Percentiles rank a stretch among this genome's conserved stretches.
Evolutionary conservation across 2,329 filamentous ascomycete genomes (phyloP).

Genomic region (Diaporthe citrichinensis): DNA sequence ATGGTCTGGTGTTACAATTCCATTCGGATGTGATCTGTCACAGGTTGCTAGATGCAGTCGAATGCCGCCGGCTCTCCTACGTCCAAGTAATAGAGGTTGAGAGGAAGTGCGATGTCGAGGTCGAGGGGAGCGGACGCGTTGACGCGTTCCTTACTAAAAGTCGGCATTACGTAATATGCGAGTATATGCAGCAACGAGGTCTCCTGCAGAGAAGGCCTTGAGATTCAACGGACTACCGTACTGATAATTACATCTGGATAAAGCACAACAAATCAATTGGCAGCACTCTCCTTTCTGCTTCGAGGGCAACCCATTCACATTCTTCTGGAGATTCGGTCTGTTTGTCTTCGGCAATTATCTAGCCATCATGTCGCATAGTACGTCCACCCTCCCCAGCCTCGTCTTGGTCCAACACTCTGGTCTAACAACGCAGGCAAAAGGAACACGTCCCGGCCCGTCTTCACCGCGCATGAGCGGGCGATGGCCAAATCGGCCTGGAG

Average conservation of each 20-base stretch:
- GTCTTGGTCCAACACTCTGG: conserved; percentile 22
- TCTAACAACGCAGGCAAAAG: conserved; percentile 73
- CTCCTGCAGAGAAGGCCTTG: not conserved
- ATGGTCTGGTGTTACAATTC: not conserved
- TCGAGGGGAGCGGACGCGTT: conserved; percentile 8
- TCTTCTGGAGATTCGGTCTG: not conserved
- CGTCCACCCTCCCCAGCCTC: conserved; percentile 40
- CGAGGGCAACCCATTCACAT: too few relatives aligned
- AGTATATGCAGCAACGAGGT: not conserved
- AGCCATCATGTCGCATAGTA: conserved; percentile 62
- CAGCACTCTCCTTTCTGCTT: too few relatives aligned
- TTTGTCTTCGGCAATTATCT: not conserved
- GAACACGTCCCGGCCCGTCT: conserved; percentile 92
- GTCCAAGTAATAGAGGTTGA: not conserved
- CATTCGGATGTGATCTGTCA: not conserved
- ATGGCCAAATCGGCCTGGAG: conserved; percentile 88
- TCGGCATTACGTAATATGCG: conserved; percentile 17
- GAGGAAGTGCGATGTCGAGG: not conserved
- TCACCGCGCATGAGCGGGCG: conserved; percentile 91
- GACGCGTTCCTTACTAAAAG: conserved; percentile 28
- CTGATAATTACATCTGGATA: not conserved
- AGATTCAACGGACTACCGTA: too few relatives aligned
- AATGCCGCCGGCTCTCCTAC: not conserved
- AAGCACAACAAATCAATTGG: not conserved
- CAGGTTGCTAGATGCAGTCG: not conserved